phyloP scores from a whole-genome alignment of 345 rosid genomes.

The Zanthoxylum bungeanum region DNA sequence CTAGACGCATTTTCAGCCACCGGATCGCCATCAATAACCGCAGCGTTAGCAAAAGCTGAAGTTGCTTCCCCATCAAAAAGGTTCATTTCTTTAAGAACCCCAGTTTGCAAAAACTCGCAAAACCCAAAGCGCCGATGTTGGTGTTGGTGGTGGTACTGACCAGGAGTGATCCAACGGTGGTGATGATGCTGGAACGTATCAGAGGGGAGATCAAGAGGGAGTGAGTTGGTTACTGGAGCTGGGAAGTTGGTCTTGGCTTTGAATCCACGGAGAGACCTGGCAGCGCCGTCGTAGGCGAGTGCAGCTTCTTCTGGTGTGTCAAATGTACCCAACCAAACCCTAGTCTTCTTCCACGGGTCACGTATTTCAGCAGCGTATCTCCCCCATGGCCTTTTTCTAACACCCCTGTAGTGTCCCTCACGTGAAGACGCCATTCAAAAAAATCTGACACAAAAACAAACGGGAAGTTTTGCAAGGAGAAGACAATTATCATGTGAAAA shows the following conservation, averaged over 20 bases:
- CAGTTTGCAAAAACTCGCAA: constrained; percentile 59
- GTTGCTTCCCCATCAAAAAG: constrained; percentile 15
- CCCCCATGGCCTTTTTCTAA: constrained; percentile 97
- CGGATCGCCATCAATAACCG: constrained; percentile 14
- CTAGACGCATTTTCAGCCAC: constrained; percentile 21
- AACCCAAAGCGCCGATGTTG: constrained; percentile 33
- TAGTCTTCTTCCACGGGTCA: constrained; percentile 93
- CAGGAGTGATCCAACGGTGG: constrained; percentile 33
- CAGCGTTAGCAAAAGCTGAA: constrained; percentile 18
- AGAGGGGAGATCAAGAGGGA: constrained; percentile 60
- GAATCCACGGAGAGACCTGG: constrained; percentile 83
- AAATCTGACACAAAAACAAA: not conserved
- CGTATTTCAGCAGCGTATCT: constrained; percentile 96
- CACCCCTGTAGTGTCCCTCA: constrained; percentile 89
- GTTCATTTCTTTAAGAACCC: constrained; percentile 44
- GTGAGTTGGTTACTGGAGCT: constrained; percentile 34
- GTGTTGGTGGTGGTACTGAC: constrained; percentile 29
- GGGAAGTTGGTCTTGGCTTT: constrained; percentile 96
- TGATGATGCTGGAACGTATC: constrained; percentile 13
- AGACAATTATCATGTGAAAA: not conserved
- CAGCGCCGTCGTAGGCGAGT: constrained; percentile 91
- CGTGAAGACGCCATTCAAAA: constrained; percentile 54
- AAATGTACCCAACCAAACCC: constrained; percentile 96
- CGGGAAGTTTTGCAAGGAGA: not conserved
- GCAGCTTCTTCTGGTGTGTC: constrained; percentile 99